A percentile compares a stretch with the other conserved stretches of the same genome.
phyloP scores from a whole-genome alignment of 2,329 filamentous ascomycete genomes.

The Penicillium sp. region DNA sequence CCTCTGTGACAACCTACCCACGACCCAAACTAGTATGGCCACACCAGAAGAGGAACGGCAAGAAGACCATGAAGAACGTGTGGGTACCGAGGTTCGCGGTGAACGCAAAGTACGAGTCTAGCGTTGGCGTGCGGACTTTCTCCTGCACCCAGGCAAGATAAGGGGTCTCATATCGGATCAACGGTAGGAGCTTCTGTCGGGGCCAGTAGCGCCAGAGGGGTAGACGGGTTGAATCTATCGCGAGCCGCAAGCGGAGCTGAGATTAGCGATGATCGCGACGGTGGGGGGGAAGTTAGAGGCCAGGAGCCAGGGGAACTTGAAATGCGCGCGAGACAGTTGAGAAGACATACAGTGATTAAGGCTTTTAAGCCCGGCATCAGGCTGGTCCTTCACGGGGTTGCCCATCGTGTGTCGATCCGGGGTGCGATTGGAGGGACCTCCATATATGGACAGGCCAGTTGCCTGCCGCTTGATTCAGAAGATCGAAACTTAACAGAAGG shows the following conservation, averaged over 20 bases:
- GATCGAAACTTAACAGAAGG: constrained; percentile 12
- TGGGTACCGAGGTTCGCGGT: constrained; percentile 96
- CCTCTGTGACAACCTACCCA: constrained; percentile 64
- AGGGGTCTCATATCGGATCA: constrained; percentile 93
- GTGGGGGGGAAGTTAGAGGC: not conserved
- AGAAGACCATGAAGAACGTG: constrained; percentile 96
- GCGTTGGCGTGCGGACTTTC: constrained; percentile 75
- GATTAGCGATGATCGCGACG: constrained; percentile 1
- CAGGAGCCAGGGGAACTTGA: not conserved
- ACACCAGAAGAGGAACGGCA: constrained; percentile 97
- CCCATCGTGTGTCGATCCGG: constrained; percentile 40
- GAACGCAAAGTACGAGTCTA: constrained; percentile 96
- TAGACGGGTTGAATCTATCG: constrained; percentile 76
- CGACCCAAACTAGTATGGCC: constrained; percentile 83
- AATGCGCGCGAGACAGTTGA: not conserved
- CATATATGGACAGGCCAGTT: constrained; percentile 31
- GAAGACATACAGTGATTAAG: constrained; percentile 69
- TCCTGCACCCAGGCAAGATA: constrained; percentile 88
- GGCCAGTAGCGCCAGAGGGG: constrained; percentile 87
- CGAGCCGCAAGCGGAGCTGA: constrained; percentile 2
- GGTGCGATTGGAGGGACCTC: constrained; percentile 23
- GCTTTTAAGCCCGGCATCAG: constrained; percentile 74
- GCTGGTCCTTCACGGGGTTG: constrained; percentile 41
- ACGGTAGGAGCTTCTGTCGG: constrained; percentile 79
- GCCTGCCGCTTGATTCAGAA: constrained; percentile 21